Conservation (phyloP, 495 filamentous ascomycete genomes). For the Platismatia glauca region DNA sequence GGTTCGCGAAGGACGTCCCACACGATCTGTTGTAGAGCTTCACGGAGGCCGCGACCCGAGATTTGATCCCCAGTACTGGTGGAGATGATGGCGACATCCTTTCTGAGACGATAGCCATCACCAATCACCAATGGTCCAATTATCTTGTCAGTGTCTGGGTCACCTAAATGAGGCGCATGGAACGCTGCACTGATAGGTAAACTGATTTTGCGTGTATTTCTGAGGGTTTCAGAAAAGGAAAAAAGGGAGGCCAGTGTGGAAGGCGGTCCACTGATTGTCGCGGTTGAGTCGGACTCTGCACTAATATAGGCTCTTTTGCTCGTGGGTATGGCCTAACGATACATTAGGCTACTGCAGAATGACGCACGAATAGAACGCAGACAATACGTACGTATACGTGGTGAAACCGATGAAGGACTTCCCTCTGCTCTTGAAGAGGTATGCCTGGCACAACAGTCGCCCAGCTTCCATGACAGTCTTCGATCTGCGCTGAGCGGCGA, state of each 20-base stretch:
- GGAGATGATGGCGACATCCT: background rate
- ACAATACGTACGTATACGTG: constrained; percentile 8
- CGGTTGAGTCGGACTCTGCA: constrained; percentile 29
- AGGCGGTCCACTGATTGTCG: constrained; percentile 39
- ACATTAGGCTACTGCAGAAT: background rate
- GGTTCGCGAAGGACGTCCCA: constrained; percentile 9
- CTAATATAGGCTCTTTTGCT: constrained; percentile 35
- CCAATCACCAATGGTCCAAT: background rate
- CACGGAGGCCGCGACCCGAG: background rate
- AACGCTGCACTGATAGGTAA: constrained; percentile 15
- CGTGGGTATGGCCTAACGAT: constrained; percentile 5
- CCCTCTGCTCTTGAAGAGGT: constrained; percentile 27
- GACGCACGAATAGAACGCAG: background rate
- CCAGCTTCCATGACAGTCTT: constrained; percentile 30
- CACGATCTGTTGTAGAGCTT: constrained; percentile 11
- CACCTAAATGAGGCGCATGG: constrained; percentile 12
- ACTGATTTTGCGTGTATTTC: constrained; percentile 8
- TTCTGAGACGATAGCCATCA: background rate
- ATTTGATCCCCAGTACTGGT: constrained; percentile 7
- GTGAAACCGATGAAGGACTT: constrained; percentile 32
- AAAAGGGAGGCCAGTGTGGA: constrained; percentile 16
- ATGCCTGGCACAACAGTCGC: constrained; percentile 35
- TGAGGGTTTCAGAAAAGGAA: constrained; percentile 6
- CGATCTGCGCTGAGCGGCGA: constrained; percentile 12
- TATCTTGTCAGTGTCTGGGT: constrained; percentile 2